phyloP scores from a whole-genome alignment of 2,329 filamentous ascomycete species.

The Teratosphaeria nubilosa region DNA sequence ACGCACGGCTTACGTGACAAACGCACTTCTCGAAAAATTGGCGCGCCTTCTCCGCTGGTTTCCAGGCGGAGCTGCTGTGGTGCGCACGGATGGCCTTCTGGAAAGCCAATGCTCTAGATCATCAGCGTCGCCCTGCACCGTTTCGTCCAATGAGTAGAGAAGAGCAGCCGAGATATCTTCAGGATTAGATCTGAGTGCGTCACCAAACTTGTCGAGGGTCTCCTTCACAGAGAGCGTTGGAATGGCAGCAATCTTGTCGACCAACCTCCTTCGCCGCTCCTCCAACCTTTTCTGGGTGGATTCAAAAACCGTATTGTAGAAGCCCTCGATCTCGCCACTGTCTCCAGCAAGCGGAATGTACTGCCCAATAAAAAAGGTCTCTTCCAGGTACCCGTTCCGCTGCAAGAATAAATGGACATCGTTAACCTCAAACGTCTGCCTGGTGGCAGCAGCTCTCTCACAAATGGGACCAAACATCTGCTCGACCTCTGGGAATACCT shows the following conservation, averaged over 20 bases:
- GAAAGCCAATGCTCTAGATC: neutral
- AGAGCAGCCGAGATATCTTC: slow-evolving; percentile 9
- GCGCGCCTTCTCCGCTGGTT: neutral
- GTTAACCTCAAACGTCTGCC: slow-evolving; percentile 9
- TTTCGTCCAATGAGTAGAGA: slow-evolving; percentile 10
- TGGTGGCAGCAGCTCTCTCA: slow-evolving; percentile 7
- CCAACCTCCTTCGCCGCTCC: slow-evolving; percentile 8
- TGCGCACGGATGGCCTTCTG: neutral
- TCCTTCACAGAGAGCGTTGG: slow-evolving; percentile 3
- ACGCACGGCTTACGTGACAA: neutral
- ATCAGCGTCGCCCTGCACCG: neutral
- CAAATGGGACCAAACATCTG: slow-evolving; percentile 2
- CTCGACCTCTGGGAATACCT: slow-evolving; percentile 7
- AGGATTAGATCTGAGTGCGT: slow-evolving; percentile 8
- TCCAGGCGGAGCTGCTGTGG: neutral
- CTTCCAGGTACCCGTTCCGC: slow-evolving; percentile 13
- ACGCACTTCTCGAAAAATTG: neutral
- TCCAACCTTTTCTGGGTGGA: slow-evolving; percentile 8
- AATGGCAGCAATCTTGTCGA: slow-evolving; percentile 7
- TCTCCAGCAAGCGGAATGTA: slow-evolving; percentile 14
- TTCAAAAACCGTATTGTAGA: slow-evolving; percentile 16
- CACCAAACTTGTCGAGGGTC: slow-evolving; percentile 5
- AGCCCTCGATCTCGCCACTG: slow-evolving; percentile 10
- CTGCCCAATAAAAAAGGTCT: slow-evolving; percentile 13
- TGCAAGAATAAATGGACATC: slow-evolving; percentile 8